Conservation (phyloP, 257 asterid species). For the Solanum peruvianum region DNA sequence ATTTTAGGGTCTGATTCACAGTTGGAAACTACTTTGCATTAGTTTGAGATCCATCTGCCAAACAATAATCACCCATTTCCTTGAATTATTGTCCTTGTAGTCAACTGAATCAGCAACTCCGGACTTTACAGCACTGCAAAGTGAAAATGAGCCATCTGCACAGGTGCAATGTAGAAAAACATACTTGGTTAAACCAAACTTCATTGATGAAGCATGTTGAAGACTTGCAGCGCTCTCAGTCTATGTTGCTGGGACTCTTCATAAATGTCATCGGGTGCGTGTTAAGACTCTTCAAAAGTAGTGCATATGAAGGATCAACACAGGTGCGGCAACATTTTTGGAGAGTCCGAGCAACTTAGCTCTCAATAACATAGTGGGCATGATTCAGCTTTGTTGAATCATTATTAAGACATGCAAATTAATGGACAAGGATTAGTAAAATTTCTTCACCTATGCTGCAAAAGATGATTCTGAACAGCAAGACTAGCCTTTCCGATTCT, state of each 20-base stretch:
- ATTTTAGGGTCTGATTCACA: background rate
- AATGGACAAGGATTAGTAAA: background rate
- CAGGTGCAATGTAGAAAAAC: background rate
- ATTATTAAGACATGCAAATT: background rate
- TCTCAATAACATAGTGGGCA: background rate
- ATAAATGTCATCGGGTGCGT: background rate
- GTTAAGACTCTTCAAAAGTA: background rate
- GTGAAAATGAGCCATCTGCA: background rate
- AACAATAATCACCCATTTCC: background rate
- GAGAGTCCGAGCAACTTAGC: background rate
- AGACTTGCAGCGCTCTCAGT: background rate
- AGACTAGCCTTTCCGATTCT: background rate
- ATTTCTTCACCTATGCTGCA: background rate
- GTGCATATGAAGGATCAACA: background rate
- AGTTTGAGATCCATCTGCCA: background rate
- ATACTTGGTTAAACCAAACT: background rate
- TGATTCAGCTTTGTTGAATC: background rate
- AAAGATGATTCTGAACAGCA: background rate
- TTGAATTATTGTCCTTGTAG: background rate
- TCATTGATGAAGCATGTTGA: background rate
- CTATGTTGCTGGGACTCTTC: background rate
- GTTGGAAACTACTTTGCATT: background rate
- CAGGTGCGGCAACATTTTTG: background rate
- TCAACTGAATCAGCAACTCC: background rate
- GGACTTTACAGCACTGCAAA: background rate